Evolutionary conservation across 2,329 filamentous ascomycete species (phyloP).

Genomic region (Cadophora sp.): DNA sequence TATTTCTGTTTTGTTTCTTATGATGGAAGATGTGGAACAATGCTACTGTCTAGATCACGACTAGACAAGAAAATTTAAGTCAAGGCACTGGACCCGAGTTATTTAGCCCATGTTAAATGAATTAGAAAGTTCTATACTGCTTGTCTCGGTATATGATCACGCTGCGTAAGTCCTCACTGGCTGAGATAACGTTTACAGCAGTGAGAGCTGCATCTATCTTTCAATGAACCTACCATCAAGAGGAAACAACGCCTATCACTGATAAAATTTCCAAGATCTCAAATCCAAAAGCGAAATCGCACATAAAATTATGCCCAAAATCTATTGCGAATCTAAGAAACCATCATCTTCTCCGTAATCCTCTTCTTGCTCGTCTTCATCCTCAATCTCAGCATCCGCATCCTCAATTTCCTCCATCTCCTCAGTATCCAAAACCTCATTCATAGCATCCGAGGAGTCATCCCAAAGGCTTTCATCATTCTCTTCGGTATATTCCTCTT

Average conservation of each 20-base stretch:
- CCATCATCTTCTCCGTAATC: not conserved
- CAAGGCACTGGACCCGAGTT: no score
- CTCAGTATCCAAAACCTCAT: not conserved
- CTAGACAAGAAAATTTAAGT: no score
- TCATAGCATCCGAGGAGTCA: not conserved
- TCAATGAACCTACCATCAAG: no score
- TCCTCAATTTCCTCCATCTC: not conserved
- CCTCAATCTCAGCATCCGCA: not conserved
- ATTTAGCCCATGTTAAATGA: no score
- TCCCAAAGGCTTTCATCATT: not conserved
- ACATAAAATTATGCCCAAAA: not conserved
- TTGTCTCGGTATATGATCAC: no score
- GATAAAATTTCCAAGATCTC: not conserved
- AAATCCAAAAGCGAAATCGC: not conserved
- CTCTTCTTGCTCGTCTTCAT: not conserved
- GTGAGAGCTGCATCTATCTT: no score
- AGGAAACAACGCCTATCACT: not conserved
- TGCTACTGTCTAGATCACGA: no score
- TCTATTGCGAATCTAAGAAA: conserved; percentile 3
- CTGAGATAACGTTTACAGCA: no score
- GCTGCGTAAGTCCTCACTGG: no score
- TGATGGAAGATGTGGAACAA: no score
- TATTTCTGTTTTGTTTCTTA: no score
- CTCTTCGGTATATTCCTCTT: not conserved
- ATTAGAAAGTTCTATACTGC: no score